Base-by-base conservation (phyloP, 306 rosid genomes). In the Casuarina equisetifolia region DNA sequence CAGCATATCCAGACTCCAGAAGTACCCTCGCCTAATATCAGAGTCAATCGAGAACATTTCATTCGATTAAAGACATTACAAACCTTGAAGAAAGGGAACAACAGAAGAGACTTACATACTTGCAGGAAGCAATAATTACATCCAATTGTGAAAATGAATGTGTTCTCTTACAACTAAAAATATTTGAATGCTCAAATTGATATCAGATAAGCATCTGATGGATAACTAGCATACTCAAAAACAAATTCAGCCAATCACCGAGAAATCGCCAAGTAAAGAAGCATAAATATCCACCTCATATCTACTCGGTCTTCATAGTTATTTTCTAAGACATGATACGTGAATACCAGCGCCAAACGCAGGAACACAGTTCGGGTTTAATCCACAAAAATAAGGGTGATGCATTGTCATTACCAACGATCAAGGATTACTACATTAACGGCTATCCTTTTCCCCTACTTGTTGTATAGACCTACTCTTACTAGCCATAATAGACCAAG, bases 1-100 rank as follows among this genome's bases (percentile, higher is more conserved):
- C 85, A 75, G 76, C 84, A 84, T 74, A 84, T 75, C 81, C 92
- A 35, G 90, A 67, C 76, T 82, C 97, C 79, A 87, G 19, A 9
- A 92, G 90, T 70, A 94, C 84, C 88, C 98, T 91, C 43, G 98
- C 97, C 98, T 94, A 86, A 74, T 79, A 86, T 72, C 74, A 66
- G 44, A 55, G 39, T 59, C 74, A 81, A 72, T 74, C 40, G 5
- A 25, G 13, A 68, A 45, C 48, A 50, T 51, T 76, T 78, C 75
- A 25, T 25, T 59, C 74, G 80, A 72, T 74, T 40, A 7, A 25
- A 36, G 62, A 45, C 48, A 50, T 51, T 76, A 76, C 75, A 86
- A 35, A 68, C 59, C 66, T 52, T 7, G 1, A 44, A 57, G 76
- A 43, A 13, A 8, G 20, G 59, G 53, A 72, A 50, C 9, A 45